Evolutionary conservation across 192 early-diverging fungal genomes (phyloP).

Genomic region (Hyaloraphidium curvatum): DNA sequence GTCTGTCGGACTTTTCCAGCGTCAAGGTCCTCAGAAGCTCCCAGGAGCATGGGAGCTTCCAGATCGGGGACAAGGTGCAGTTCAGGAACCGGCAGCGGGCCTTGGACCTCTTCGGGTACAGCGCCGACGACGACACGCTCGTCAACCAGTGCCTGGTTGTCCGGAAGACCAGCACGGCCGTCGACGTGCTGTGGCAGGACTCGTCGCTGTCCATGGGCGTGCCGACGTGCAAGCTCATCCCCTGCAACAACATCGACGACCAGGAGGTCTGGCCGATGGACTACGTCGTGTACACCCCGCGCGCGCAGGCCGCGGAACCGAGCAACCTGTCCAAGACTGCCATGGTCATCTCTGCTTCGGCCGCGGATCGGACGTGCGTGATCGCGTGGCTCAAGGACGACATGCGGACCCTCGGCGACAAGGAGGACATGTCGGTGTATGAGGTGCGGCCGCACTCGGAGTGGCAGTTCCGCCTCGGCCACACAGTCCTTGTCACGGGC

Average conservation of each 20-base stretch:
- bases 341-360: neutral
- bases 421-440: neutral
- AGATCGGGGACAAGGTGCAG: neutral
- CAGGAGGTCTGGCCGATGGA: constrained; percentile 1
- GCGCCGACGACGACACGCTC: neutral
- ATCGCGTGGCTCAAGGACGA: neutral
- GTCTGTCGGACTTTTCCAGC: neutral
- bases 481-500: neutral
- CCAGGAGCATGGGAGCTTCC: neutral
- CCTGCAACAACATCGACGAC: neutral
- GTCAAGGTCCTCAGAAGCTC: neutral
- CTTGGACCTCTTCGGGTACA: neutral
- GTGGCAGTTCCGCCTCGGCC: neutral
- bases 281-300: neutral
- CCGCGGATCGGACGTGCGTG: neutral
- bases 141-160: neutral
- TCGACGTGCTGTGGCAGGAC: constrained; percentile 1
- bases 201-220: neutral
- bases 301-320: neutral
- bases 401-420: neutral
- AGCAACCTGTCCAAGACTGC: neutral
- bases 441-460: neutral
- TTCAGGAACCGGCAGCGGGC: neutral
- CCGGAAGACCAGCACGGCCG: neutral
- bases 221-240: neutral